phyloP scores from a whole-genome alignment of 352 stramenopile species.

The Phytophthora cryptogea region DNA sequence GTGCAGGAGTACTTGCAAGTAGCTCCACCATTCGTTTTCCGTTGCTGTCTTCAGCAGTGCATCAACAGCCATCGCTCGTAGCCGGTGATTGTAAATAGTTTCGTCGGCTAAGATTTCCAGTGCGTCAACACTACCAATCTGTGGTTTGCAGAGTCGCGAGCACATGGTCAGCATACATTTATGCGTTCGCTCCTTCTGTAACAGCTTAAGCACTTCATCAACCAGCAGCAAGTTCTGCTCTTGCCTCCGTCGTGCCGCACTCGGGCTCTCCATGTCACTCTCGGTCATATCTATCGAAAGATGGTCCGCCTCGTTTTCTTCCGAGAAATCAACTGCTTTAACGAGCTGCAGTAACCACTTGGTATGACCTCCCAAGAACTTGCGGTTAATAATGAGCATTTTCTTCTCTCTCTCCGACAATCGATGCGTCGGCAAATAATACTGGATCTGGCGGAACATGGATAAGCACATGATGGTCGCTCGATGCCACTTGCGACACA shows the following conservation, averaged over 20 bases:
- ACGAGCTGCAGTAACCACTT: conserved; percentile 88
- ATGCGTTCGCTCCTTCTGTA: conserved; percentile 67
- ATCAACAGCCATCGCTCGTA: conserved; percentile 69
- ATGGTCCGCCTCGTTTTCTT: conserved; percentile 53
- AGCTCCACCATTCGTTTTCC: conserved; percentile 83
- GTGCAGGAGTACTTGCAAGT: conserved; percentile 72
- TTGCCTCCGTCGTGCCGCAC: conserved; percentile 10
- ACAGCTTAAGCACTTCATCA: conserved; percentile 64
- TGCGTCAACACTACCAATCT: conserved; percentile 78
- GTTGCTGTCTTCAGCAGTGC: conserved; percentile 67
- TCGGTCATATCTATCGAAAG: conserved; percentile 25
- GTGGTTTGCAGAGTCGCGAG: conserved; percentile 73
- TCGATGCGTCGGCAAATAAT: conserved; percentile 80
- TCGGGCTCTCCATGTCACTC: conserved; percentile 23
- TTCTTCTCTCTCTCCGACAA: conserved; percentile 75
- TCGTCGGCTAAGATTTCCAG: conserved; percentile 78
- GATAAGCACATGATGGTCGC: conserved; percentile 89
- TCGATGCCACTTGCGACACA: conserved; percentile 87
- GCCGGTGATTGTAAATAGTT: conserved; percentile 56
- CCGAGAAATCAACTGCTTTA: conserved; percentile 78
- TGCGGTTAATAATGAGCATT: conserved; percentile 80
- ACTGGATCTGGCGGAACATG: conserved; percentile 89
- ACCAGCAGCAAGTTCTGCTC: conserved; percentile 43
- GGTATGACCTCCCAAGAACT: conserved; percentile 73
- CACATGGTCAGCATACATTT: conserved; percentile 91